These are phyloP conservation scores for Gnaphalium uliginosum DNA, from an alignment of 129 eudicot genomes.

Conservation along the genomic window DNA sequence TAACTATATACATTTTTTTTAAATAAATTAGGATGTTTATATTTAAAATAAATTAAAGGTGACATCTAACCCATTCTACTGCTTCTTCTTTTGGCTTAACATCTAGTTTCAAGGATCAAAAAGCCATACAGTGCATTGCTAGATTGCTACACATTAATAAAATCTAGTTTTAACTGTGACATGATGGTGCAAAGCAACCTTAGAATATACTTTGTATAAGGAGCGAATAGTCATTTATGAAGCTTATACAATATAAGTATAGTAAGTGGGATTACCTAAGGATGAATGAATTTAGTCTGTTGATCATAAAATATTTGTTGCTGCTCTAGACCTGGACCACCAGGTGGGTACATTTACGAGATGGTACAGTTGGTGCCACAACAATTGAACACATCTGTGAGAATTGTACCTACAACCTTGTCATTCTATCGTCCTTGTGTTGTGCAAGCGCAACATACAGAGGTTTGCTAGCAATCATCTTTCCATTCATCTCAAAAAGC, in stretches of 20 bases:
- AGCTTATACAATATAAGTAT: not conserved
- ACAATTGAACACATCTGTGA: slow-evolving; percentile 57
- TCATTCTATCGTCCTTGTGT: no score
- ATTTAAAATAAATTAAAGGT: no score
- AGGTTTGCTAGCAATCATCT: no score
- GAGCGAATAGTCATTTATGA: not conserved
- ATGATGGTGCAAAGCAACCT: not conserved
- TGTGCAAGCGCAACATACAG: no score
- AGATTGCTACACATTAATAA: not conserved
- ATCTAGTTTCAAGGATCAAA: not conserved
- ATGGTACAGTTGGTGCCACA: slow-evolving; percentile 63
- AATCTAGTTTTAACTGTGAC: not conserved
- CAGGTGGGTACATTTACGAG: slow-evolving; percentile 79
- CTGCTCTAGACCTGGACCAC: slow-evolving; percentile 82
- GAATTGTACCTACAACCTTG: slow-evolving; percentile 41
- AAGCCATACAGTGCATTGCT: not conserved
- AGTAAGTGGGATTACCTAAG: slow-evolving; percentile 54
- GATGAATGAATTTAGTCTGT: slow-evolving; percentile 80
- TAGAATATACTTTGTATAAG: not conserved
- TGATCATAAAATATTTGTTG: slow-evolving; percentile 83
- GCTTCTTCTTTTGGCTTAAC: no score
- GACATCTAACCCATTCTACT: no score
- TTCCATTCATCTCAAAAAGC: no score
- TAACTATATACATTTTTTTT: no score
- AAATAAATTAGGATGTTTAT: no score